Base-by-base conservation (phyloP, 345 rosid species). In the Arabidopsis suecica region DNA sequence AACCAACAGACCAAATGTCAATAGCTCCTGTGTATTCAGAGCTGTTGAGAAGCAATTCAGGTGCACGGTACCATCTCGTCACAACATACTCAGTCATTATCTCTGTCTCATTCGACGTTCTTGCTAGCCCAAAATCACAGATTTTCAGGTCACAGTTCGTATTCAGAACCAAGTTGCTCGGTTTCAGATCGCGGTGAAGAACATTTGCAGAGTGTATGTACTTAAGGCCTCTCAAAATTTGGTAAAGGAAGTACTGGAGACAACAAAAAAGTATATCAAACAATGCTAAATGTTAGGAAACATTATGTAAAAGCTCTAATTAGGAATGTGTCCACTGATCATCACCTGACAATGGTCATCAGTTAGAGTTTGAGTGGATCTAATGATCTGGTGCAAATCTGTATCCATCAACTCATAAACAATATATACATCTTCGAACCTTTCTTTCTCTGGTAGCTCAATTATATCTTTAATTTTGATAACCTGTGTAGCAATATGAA, bases 1-100 rank as follows among this genome's bases (percentile, higher is more conserved):
- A 93, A 77, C 98, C 97, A 71, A 93, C 98, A 9, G 96, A 91
- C 98, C 98, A 93, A 14, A 93, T 83, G 63, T 93, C 97, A 61
- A 93, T 93, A 14, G 96, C 91, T 38, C 89, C 88, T 49, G 94
- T 86, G 54, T 89, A 87, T 61, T 89, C 94, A 0, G 94, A 82
- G 62, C 95, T 86, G 71, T 86, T 89, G 49, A 89, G 87, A 49
- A 89, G 87, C 87, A 89, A 70, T 49, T 89, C 95, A 1, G 95
- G 92, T 56, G 95, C 95, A 37, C 95, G 80, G 72, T 89, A 89
- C 91, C 95, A 87, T 61, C 94, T 82, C 8, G 94, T 89, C 28
- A 87, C 94, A 11, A 89, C 94, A 67, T 89, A 89, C 75, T 89
- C 92, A 0, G 97, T 93, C 98, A 93, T 93, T 78, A 93, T 86